Conservation (phyloP, 1,284 basidiomycete species). For the Ceratobasidium sp. region DNA sequence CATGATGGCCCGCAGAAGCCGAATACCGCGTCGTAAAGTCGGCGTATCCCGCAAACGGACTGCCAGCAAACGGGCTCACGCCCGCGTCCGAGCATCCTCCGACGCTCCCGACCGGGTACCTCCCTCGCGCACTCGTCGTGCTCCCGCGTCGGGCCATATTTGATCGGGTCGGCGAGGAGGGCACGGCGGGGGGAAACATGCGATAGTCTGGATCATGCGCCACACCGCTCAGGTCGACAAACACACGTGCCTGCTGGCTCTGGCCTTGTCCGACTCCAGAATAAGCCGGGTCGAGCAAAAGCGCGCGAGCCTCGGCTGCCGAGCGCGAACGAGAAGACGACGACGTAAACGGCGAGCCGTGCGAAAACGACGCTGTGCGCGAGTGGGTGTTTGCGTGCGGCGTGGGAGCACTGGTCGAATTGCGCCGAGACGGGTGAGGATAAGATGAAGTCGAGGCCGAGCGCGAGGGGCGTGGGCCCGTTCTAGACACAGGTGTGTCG, state of each 20-base stretch:
- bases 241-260: slow-evolving; percentile 13
- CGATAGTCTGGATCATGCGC: slow-evolving; percentile 40
- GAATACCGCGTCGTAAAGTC: slow-evolving; percentile 21
- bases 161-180: slow-evolving; percentile 13
- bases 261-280: slow-evolving; percentile 18
- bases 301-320: slow-evolving; percentile 38
- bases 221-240: slow-evolving; percentile 31
- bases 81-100: slow-evolving; percentile 1
- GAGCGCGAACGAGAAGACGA: slow-evolving; percentile 32
- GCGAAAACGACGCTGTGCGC: slow-evolving; percentile 22
- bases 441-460: slow-evolving; percentile 29
- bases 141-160: slow-evolving; percentile 21
- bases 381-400: slow-evolving; percentile 12
- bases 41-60: slow-evolving; percentile 34
- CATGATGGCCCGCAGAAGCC: neutral
- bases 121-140: slow-evolving; percentile 20
- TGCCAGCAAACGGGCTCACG: slow-evolving; percentile 37
- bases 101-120: neutral
- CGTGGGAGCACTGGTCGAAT: slow-evolving; percentile 12
- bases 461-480: slow-evolving; percentile 15
- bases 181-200: slow-evolving; percentile 17
- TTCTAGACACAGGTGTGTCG: slow-evolving; percentile 9
- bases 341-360: slow-evolving; percentile 21
- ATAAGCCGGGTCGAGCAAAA: slow-evolving; percentile 39
- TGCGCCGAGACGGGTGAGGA: slow-evolving; percentile 15